Evolutionary conservation across 179 eudicot species (phyloP).

Genomic region (Nepenthes alata): DNA sequence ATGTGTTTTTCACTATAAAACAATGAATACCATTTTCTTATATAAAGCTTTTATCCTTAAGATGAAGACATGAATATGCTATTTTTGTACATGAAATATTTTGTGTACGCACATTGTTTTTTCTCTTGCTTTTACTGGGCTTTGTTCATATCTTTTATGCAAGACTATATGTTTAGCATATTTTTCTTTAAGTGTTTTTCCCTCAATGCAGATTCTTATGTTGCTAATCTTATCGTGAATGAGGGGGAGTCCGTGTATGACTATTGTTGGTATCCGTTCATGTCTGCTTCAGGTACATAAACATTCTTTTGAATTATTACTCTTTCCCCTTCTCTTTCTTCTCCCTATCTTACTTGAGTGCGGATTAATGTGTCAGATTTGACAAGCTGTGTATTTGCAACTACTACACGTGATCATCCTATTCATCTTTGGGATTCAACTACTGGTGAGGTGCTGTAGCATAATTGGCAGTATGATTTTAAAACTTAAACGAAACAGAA

Average conservation of each 20-base stretch:
- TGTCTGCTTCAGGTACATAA: conserved; percentile 79
- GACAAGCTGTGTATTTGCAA: conserved; percentile 84
- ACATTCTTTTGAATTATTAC: not conserved
- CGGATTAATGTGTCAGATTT: conserved; percentile 39
- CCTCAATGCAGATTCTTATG: conserved; percentile 58
- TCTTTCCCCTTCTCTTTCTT: not conserved
- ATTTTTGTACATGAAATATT: too few species aligned
- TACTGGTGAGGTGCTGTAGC: conserved; percentile 77
- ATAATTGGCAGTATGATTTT: conserved; percentile 7
- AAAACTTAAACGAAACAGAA: not conserved
- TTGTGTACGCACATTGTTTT: too few species aligned
- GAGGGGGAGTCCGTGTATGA: conserved; percentile 95
- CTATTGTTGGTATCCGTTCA: conserved; percentile 92
- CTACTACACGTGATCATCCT: conserved; percentile 91
- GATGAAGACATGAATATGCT: too few species aligned
- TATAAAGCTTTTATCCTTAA: too few species aligned
- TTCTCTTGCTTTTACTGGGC: too few species aligned
- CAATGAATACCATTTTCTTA: too few species aligned
- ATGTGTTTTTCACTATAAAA: too few species aligned
- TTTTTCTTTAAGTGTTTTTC: conserved; percentile 6
- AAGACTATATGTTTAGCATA: not conserved
- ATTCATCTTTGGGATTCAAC: conserved; percentile 96
- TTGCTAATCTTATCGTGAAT: conserved; percentile 43
- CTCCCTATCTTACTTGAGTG: not conserved
- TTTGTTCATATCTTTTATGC: not conserved